Percentiles rank a stretch among this genome's conserved stretches.
These are phyloP conservation scores for Tolypocladium paradoxum DNA, from an alignment of 2,329 filamentous ascomycete species.

Conservation along the genomic window DNA sequence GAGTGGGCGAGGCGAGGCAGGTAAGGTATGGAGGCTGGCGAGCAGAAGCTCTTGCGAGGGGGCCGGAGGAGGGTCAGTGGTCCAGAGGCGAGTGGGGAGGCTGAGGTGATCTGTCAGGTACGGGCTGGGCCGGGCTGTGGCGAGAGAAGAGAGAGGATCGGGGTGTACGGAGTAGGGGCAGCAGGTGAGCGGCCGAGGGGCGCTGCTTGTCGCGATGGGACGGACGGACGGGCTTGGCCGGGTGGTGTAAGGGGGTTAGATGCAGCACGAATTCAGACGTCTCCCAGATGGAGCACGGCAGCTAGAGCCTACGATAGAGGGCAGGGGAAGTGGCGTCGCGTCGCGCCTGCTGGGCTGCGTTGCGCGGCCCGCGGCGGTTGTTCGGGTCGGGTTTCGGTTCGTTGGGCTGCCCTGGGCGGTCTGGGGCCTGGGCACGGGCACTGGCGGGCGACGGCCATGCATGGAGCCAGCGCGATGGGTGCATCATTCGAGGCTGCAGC, in stretches of 20 bases:
- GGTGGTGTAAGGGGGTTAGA: not conserved
- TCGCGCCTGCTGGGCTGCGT: not conserved
- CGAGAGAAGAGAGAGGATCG: not conserved
- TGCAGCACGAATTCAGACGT: too few relatives aligned
- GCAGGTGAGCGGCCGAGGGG: not conserved
- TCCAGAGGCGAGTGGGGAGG: not conserved
- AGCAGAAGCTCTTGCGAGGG: not conserved
- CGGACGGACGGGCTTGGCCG: not conserved
- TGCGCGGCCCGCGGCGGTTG: not conserved
- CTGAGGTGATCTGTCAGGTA: slow-evolving; percentile 5
- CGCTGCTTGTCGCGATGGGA: not conserved
- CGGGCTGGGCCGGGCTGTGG: not conserved
- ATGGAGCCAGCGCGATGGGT: not conserved
- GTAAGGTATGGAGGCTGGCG: not conserved
- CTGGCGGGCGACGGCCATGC: too few relatives aligned
- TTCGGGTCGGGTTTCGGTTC: not conserved
- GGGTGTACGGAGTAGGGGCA: not conserved
- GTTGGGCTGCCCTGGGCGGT: not conserved
- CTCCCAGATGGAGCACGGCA: not conserved
- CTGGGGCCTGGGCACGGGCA: not conserved
- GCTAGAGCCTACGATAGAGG: too few relatives aligned
- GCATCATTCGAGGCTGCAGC: not conserved
- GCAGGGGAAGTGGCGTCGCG: not conserved
- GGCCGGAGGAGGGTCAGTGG: not conserved
- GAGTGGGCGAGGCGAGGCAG: not conserved